These are phyloP conservation scores for Rhodosorus marinus DNA, from an alignment of 23 red algal species.

Conservation along the genomic window DNA sequence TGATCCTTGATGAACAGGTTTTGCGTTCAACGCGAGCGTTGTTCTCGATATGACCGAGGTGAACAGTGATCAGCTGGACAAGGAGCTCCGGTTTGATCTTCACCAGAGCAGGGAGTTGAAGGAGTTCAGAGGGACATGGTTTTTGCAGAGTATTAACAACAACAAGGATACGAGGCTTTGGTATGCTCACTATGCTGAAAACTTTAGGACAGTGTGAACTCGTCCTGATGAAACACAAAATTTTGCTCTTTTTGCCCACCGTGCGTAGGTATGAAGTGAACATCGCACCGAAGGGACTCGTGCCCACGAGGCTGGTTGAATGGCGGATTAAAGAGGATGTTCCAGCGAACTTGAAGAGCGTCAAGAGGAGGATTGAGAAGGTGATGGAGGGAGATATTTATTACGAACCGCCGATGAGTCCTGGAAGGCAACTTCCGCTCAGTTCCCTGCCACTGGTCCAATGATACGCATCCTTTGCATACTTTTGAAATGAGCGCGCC, in stretches of 20 bases:
- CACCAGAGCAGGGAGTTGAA: slow-evolving; percentile 55
- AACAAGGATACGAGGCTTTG: too few species aligned
- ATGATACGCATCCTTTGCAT: too few species aligned
- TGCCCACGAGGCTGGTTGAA: slow-evolving; percentile 70
- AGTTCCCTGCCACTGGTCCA: too few species aligned
- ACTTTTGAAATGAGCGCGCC: too few species aligned
- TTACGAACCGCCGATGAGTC: too few species aligned
- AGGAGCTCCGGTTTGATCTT: slow-evolving; percentile 53
- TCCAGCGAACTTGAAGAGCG: slow-evolving; percentile 42
- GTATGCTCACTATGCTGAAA: too few species aligned
- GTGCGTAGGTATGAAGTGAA: slow-evolving; percentile 55
- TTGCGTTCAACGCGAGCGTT: too few species aligned
- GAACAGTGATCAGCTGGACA: not conserved
- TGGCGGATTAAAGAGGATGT: slow-evolving; percentile 96
- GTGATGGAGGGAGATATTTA: not conserved
- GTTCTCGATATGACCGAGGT: slow-evolving; percentile 96
- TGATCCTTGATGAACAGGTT: too few species aligned
- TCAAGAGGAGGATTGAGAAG: slow-evolving; percentile 1
- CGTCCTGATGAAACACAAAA: too few species aligned
- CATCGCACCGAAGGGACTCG: slow-evolving; percentile 59
- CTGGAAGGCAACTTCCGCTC: too few species aligned
- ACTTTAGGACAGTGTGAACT: too few species aligned
- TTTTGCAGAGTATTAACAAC: slow-evolving; percentile 17
- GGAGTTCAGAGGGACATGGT: slow-evolving; percentile 61
- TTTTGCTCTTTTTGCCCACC: too few species aligned